Evolutionary conservation across 2,329 filamentous ascomycete species (phyloP), one percentile per base, ranked within the genome.

Genomic region (Apiospora malaysiana): DNA sequence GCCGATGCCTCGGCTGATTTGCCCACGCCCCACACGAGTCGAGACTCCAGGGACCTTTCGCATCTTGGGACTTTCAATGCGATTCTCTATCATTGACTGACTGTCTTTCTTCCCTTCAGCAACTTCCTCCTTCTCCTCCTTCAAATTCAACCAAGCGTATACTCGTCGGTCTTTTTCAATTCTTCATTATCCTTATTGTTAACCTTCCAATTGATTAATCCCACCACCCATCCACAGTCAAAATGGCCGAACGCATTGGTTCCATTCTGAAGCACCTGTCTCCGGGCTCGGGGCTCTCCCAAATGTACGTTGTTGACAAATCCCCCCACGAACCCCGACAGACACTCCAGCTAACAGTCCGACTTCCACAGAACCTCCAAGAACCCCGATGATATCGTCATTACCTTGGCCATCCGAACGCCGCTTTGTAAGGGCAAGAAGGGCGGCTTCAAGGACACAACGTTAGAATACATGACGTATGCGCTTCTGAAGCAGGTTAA

Each of bases 311-410:
- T 32, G 68, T 69, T 21, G 23, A 51, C 32, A 49, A 43, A 42
- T 18, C 27, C 27, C 27, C 46, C 27, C 65, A n/a, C 37, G n/a
- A 25, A 23, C 32, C 25, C 42, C 45, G 21, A 47, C 23, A 49
- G 25, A 47, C 10, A 43, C 47, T 21, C 23, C 8, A 40, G 40
- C 67, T 68, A 21, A 56, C 46, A 43, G 10, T n/a, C 16, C 40
- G 32, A 51, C 25, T 40, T 25, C n/a, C 7, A 5, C 56, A 97
- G 94, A 79, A 94, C 93, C 71, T 91, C 93, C 77, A 95, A 98
- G 87, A 97, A 97, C 82, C 90, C 95, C 76, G 95, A 98, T 81
- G 96, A 99, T 85, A 88, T 99, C 70, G 96, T 99, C 81, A 97
- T 98, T 79, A 99, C 96, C 9, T 90, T 97, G 71, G 95, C 95